phyloP scores from a whole-genome alignment of 768 basidiomycete species.

The Coprinopsis cinerea region DNA sequence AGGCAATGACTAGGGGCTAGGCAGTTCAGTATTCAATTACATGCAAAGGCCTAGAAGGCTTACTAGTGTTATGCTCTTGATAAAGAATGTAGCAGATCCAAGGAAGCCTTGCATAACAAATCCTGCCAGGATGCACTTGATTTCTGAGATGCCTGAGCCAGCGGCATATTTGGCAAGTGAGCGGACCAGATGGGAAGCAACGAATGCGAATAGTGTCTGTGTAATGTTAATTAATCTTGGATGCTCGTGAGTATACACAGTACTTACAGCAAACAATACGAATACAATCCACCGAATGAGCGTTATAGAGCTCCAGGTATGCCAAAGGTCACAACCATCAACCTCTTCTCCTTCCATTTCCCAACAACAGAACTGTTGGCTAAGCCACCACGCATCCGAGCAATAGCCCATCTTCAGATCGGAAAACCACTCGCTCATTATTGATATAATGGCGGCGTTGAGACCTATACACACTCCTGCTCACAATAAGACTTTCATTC shows the following conservation, averaged over 20 bases:
- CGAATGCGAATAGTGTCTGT: slow-evolving; percentile 78
- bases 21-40: slow-evolving; percentile 9
- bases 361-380: slow-evolving; percentile 98
- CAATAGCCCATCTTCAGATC: slow-evolving; percentile 99
- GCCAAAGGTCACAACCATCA: slow-evolving; percentile 87
- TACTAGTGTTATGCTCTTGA: slow-evolving; percentile 93
- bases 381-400: slow-evolving; percentile 96
- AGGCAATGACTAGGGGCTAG: slow-evolving; percentile 94
- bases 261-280: slow-evolving; percentile 80
- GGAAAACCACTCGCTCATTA: slow-evolving; percentile 94
- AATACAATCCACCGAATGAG: slow-evolving; percentile 80
- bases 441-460: slow-evolving; percentile 93
- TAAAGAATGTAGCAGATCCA: slow-evolving; percentile 81
- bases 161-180: slow-evolving; percentile 92
- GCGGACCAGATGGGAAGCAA: slow-evolving; percentile 84
- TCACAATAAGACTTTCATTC: background rate
- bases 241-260: slow-evolving; percentile 5
- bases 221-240: background rate
- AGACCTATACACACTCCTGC: slow-evolving; percentile 86
- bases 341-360: slow-evolving; percentile 81
- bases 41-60: slow-evolving; percentile 21
- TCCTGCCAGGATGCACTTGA: slow-evolving; percentile 95
- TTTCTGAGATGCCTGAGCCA: slow-evolving; percentile 97
- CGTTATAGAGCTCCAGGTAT: slow-evolving; percentile 74
- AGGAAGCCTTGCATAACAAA: slow-evolving; percentile 97